Evolutionary conservation across 345 rosid genomes (phyloP), one percentile per base, ranked within the genome.

Genomic region (Cardamine occulta): DNA sequence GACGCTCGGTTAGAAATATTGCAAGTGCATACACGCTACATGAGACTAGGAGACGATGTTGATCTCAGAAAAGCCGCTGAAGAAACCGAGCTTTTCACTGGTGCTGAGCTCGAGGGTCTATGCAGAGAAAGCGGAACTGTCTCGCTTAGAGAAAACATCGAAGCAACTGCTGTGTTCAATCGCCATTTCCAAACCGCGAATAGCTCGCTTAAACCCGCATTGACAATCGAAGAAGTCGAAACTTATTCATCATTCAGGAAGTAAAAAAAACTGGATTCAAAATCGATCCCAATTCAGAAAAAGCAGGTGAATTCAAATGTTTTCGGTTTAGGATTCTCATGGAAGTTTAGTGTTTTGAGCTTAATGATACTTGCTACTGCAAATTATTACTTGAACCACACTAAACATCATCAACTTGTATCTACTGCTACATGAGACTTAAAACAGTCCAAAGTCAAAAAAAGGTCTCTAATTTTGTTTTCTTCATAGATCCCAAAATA

Each of bases 51-150:
- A 12, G 55, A 82, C 34, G 99, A 92, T 34, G 88, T 95, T 42
- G 85, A 95, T 74, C 86, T 95, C 45, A 79, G 80, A 64, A 84
- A 82, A 66, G 81, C 89, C 51, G 97, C 99, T 2, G 87, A 85
- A 55, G 93, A 86, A 17, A 90, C 97, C 0, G 93, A 90, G 39
- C 86, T 88, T n/a, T 92, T 89, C 68, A 92, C 96, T 0, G 97
- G 99, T 51, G 97, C 97, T 0, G 97, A 95, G 61, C 83, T 92
- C 40, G 93, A 91, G 54, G 91, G 93, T 40, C 81, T 95, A 51
- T 95, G 99, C 68, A 66, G 86, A 78, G 97, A 95, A 87, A 91
- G 91, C 32, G 97, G 96, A 72, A 86, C 87, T 2, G 91, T 85
- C 39, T 91, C 97, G 12, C 79, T 91, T 68, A 85, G 97, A 80